A percentile compares a stretch with the other conserved stretches of the same genome.
These are phyloP conservation scores for Waltergamsia citrina DNA, from an alignment of 2,329 filamentous ascomycete genomes.

Conservation along the genomic window DNA sequence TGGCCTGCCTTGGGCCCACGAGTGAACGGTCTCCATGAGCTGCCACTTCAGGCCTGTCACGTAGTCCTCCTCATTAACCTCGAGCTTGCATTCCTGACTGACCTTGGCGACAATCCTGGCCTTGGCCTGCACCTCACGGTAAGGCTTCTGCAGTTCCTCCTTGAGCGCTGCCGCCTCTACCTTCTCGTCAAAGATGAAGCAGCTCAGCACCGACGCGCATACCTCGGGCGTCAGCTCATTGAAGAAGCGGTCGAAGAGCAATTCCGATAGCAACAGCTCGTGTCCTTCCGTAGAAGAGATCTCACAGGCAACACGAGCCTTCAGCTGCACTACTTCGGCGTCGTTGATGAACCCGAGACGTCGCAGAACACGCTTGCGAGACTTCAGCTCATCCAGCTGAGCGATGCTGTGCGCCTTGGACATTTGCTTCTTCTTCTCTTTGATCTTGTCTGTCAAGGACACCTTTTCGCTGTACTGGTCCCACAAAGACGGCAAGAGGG, in stretches of 20 bases:
- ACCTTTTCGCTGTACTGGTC: constrained; percentile 80
- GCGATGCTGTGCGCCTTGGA: constrained; percentile 76
- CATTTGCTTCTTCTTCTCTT: constrained; percentile 81
- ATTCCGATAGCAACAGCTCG: constrained; percentile 83
- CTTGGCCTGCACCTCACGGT: constrained; percentile 76
- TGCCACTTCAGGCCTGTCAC: constrained; percentile 83
- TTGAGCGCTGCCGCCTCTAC: constrained; percentile 67
- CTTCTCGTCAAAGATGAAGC: constrained; percentile 98
- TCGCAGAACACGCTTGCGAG: constrained; percentile 86
- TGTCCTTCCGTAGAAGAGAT: constrained; percentile 88
- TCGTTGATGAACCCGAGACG: constrained; percentile 95
- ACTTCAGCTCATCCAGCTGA: constrained; percentile 93
- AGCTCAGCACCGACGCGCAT: constrained; percentile 76
- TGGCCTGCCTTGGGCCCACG: constrained; percentile 82
- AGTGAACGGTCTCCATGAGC: constrained; percentile 91
- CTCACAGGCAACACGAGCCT: constrained; percentile 94
- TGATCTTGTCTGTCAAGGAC: constrained; percentile 67
- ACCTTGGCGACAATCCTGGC: constrained; percentile 87
- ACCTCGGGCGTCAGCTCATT: constrained; percentile 87
- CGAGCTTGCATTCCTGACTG: constrained; percentile 85
- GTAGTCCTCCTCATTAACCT: constrained; percentile 93
- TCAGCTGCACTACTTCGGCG: constrained; percentile 88
- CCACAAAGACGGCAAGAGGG: constrained; percentile 74
- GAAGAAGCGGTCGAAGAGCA: constrained; percentile 96
- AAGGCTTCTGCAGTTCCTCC: constrained; percentile 80